These are phyloP conservation scores for Diutina scorzettiae DNA, from an alignment of 1,139 yeast species.

Conservation along the genomic window DNA sequence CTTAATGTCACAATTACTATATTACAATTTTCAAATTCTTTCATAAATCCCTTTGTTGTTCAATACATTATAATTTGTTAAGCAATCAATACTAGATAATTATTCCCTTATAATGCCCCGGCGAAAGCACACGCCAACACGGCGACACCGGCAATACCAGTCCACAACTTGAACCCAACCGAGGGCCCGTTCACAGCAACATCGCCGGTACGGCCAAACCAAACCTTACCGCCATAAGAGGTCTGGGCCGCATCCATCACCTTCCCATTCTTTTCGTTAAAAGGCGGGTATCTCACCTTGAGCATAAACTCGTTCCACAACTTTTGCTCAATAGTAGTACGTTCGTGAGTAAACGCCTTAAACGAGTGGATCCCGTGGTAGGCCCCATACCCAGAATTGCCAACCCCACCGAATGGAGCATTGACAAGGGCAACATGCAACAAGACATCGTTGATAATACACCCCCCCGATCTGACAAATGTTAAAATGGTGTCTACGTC, in stretches of 20 bases:
- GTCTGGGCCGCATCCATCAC: slow-evolving; percentile 17
- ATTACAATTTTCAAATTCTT: too few relatives aligned
- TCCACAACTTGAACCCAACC: slow-evolving; percentile 21
- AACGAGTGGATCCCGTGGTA: slow-evolving; percentile 75
- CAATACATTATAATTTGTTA: too few relatives aligned
- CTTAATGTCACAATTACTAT: too few relatives aligned
- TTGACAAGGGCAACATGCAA: slow-evolving; percentile 60
- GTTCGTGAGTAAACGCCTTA: slow-evolving; percentile 62
- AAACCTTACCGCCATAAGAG: slow-evolving; percentile 19
- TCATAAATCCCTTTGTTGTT: too few relatives aligned
- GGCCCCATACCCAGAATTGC: slow-evolving; percentile 67
- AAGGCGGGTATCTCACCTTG: slow-evolving; percentile 63
- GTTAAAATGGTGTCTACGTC: slow-evolving; percentile 42
- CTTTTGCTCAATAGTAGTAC: slow-evolving; percentile 60
- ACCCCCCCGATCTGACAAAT: slow-evolving; percentile 62
- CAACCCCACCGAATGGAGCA: slow-evolving; percentile 90
- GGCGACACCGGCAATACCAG: slow-evolving; percentile 21
- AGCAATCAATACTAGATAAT: too few relatives aligned
- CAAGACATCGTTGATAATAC: slow-evolving; percentile 61
- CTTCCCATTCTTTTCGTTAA: slow-evolving; percentile 21
- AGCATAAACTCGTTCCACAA: slow-evolving; percentile 51
- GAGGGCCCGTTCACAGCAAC: slow-evolving; percentile 27
- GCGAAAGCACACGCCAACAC: slow-evolving; percentile 15
- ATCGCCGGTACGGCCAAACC: slow-evolving; percentile 27
- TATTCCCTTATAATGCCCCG: slow-evolving; percentile 1